Base-by-base conservation (phyloP, 257 asterid species). In the Hygrophila difformis region DNA sequence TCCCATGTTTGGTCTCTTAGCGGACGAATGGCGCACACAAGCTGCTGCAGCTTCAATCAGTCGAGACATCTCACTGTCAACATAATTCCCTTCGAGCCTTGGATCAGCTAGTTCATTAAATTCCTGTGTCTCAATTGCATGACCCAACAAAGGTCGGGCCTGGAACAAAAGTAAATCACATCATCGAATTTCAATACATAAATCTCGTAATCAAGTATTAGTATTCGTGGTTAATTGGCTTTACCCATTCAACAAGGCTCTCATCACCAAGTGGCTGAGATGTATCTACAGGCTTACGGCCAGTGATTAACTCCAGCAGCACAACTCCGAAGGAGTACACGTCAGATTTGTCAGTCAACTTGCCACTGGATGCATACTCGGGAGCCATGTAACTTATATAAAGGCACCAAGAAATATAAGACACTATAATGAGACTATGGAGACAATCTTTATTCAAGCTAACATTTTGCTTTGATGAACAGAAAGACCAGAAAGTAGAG, bases 231-330 rank as follows among this genome's bases (percentile, higher is more conserved):
- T 53, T 20, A 19, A 23, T 8, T 21, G 53, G 66, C 75, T 86
- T 54, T 65, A 88, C 97, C 97, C 95, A 88, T 71, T 88, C 97
- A 43, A 88, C 97, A 0, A 88, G 72, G 65, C 97, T 84, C 76
- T 87, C 97, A 14, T 87, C 88, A 48, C 97, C 97, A 15, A 70
- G 44, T 8, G 97, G 95, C 52, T 78, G 95, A 70, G 97, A 74
- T 37, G 82, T 66, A 72, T 87, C 97, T 11, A 87, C 97, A 47
- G 97, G 83, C 80, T 84, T 87, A 47, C 95, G 89, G 13, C 97
- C 97, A 46, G 93, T 73, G 41, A 81, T 67, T 42, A 87, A 68
- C 72, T 87, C 97, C 69, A 87, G 63, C 39, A 87, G 93, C 59
- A 87, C 95, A 39, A 87, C 97, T 48, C 97, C 97, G 57, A 69